These are phyloP conservation scores for Morella rubra DNA, from an alignment of 306 rosid genomes.

Conservation along the genomic window DNA sequence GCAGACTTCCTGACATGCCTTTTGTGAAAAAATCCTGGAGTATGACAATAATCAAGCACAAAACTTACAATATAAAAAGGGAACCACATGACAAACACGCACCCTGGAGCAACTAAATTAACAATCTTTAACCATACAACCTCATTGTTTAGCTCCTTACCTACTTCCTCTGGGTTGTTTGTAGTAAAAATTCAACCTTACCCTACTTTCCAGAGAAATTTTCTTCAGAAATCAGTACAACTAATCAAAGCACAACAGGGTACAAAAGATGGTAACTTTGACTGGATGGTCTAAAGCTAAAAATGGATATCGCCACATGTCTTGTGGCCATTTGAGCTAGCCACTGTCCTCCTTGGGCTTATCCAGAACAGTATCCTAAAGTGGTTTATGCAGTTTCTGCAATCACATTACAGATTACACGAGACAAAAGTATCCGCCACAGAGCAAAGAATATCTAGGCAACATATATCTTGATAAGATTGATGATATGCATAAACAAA, in stretches of 20 bases:
- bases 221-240: neutral
- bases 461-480: neutral
- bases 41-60: constrained; percentile 27
- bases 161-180: neutral
- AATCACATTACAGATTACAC: neutral
- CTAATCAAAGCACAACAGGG: neutral
- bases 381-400: neutral
- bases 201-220: neutral
- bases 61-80: constrained; percentile 9
- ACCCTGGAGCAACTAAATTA: constrained; percentile 5
- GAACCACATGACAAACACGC: constrained; percentile 20
- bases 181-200: neutral
- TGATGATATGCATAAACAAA: neutral
- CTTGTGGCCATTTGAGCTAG: neutral
- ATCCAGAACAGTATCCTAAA: neutral
- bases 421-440: neutral
- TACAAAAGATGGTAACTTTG: neutral
- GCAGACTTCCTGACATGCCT: constrained; percentile 73
- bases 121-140: neutral
- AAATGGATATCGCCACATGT: neutral
- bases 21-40: constrained; percentile 86
- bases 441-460: neutral
- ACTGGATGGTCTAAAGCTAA: neutral
- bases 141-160: neutral
- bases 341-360: neutral